phyloP scores from a whole-genome alignment of 805 yeast species.

The Zygosaccharomyces rouxii region DNA sequence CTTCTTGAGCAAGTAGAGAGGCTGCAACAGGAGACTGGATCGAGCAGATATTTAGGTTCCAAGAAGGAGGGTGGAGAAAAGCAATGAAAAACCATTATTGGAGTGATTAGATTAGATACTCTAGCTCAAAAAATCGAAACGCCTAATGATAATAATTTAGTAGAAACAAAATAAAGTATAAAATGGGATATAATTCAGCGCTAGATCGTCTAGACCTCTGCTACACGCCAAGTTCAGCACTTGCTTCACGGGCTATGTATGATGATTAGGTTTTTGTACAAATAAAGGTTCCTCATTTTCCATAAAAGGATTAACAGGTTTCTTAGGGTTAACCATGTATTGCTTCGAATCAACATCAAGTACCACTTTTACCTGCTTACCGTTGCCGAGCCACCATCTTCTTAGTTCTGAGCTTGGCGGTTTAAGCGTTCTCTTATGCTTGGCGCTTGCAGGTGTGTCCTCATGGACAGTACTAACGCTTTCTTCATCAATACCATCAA shows the following conservation, averaged over 20 bases:
- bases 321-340: conserved; percentile 60
- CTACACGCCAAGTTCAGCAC: too few relatives aligned
- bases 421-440: conserved; percentile 46
- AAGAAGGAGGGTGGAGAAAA: neutral
- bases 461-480: conserved; percentile 14
- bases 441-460: conserved; percentile 18
- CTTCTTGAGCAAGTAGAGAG: conserved; percentile 46
- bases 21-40: conserved; percentile 6
- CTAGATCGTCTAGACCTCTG: neutral
- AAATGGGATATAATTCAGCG: neutral
- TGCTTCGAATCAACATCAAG: conserved; percentile 39
- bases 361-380: conserved; percentile 64
- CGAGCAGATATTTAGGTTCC: neutral
- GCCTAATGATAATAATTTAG: neutral
- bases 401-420: conserved; percentile 80
- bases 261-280: conserved; percentile 11
- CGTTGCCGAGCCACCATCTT: conserved; percentile 92
- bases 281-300: conserved; percentile 43
- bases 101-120: neutral
- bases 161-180: neutral
- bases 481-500: conserved; percentile 33
- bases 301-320: conserved; percentile 70
- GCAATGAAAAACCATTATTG: neutral
- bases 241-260: neutral
- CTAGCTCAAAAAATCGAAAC: neutral